Percentiles rank a stretch among this genome's conserved stretches.
Conservation (phyloP, 805 yeast genomes). For the Priceomyces melissophilus region DNA sequence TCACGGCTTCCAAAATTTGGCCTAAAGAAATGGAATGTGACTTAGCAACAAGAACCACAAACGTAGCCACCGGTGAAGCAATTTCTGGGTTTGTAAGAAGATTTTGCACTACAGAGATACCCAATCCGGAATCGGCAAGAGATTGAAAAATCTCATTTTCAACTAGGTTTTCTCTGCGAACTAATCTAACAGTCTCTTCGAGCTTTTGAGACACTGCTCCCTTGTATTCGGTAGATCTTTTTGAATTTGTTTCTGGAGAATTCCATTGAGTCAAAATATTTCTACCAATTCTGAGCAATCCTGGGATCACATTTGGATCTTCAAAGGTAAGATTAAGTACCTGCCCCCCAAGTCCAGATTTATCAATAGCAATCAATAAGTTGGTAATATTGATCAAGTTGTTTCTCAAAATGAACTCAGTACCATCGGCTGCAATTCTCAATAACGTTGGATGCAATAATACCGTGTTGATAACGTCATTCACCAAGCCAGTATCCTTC, state of each 20-base stretch:
- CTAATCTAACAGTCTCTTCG: conserved; percentile 1
- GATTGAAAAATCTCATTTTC: conserved; percentile 17
- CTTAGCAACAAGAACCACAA: conserved; percentile 17
- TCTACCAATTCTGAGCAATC: conserved; percentile 19
- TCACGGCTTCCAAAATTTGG: conserved; percentile 17
- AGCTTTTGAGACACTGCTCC: not conserved
- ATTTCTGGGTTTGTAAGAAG: conserved; percentile 24
- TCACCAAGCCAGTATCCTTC: conserved; percentile 20
- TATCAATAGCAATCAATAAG: conserved; percentile 20
- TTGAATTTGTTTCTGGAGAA: conserved; percentile 11
- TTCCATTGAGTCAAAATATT: conserved; percentile 19
- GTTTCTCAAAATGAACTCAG: conserved; percentile 16
- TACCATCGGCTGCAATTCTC: conserved; percentile 17
- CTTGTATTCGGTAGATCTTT: conserved; percentile 2
- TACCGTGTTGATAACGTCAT: conserved; percentile 18
- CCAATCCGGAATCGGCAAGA: conserved; percentile 23
- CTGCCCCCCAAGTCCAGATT: conserved; percentile 23
- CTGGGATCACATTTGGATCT: conserved; percentile 24
- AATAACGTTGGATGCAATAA: conserved; percentile 19
- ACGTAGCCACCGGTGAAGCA: conserved; percentile 25
- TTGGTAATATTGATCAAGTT: conserved; percentile 20
- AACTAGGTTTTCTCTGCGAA: conserved; percentile 18
- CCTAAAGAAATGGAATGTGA: conserved; percentile 21
- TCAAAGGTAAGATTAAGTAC: conserved; percentile 17
- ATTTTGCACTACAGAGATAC: conserved; percentile 19